A percentile compares a stretch with the other conserved stretches of the same genome.
Evolutionary conservation across 2,329 filamentous ascomycete genomes (phyloP).

Genomic region (Pyricularia pennisetigena): DNA sequence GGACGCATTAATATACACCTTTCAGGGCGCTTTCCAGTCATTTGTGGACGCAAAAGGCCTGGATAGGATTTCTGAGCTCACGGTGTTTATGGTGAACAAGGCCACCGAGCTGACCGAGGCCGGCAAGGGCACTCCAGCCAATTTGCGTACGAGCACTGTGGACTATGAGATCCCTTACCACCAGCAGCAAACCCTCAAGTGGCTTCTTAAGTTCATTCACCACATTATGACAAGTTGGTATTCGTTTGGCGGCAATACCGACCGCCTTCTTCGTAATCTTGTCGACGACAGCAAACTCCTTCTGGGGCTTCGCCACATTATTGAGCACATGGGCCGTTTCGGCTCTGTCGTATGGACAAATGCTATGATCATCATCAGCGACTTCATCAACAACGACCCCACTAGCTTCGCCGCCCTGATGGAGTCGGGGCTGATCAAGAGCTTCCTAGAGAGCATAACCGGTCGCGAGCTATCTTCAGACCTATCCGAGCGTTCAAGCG

Average conservation of each 20-base stretch:
- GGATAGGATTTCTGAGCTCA: constrained; percentile 80
- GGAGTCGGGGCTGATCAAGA: constrained; percentile 83
- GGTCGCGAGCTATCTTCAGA: constrained; percentile 33
- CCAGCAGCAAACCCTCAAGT: constrained; percentile 87
- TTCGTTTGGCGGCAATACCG: constrained; percentile 66
- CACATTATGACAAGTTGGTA: constrained; percentile 81
- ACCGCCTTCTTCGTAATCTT: constrained; percentile 81
- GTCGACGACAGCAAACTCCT: constrained; percentile 88
- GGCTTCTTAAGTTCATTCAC: constrained; percentile 91
- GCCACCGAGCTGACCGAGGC: constrained; percentile 56
- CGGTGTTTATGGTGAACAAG: constrained; percentile 66
- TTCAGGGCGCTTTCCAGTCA: constrained; percentile 74
- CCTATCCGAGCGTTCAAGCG: constrained; percentile 12
- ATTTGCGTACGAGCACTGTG: constrained; percentile 67
- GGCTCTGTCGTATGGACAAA: constrained; percentile 95
- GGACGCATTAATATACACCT: constrained; percentile 77
- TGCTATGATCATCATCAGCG: constrained; percentile 81
- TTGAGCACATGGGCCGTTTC: constrained; percentile 69
- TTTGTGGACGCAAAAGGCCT: constrained; percentile 77
- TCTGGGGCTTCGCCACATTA: constrained; percentile 67
- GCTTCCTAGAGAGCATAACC: constrained; percentile 74
- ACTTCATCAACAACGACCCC: constrained; percentile 97
- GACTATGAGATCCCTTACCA: constrained; percentile 93
- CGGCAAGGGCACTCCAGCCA: constrained; percentile 60
- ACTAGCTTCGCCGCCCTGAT: constrained; percentile 95